Conservation (phyloP, 192 early-diverging fungal species). For the Backusella macrospora region DNA sequence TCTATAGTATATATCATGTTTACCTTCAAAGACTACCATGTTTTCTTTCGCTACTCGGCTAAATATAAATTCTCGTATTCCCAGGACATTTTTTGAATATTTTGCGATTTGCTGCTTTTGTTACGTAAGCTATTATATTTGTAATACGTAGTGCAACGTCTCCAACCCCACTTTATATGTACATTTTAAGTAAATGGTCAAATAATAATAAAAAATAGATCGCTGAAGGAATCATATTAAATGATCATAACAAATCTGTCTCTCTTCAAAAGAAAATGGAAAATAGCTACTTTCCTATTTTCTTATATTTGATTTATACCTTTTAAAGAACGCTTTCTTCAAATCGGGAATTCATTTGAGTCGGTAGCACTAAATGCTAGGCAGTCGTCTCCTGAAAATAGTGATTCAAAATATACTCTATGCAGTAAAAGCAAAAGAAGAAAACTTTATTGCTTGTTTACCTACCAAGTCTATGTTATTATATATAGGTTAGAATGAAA, state of each 20-base stretch:
- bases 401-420: background rate
- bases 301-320: background rate
- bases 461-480: too few relatives aligned
- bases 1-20: background rate
- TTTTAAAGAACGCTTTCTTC: background rate
- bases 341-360: background rate
- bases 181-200: conserved; percentile 1
- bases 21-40: background rate
- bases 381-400: background rate
- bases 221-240: background rate
- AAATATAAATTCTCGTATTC: background rate
- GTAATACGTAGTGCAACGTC: background rate
- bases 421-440: too few relatives aligned
- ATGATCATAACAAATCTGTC: background rate
- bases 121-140: background rate
- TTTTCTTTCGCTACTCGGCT: background rate
- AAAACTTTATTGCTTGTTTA: too few relatives aligned
- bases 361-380: background rate
- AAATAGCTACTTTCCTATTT: background rate
- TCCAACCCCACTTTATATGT: background rate
- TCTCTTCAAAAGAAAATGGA: background rate
- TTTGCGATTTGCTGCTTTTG: background rate
- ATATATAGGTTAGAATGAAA: too few relatives aligned
- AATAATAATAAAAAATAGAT: background rate
- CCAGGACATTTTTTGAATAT: background rate